phyloP scores from a whole-genome alignment of 2,329 filamentous ascomycete species.

The Pseudofabraea citricarpa region DNA sequence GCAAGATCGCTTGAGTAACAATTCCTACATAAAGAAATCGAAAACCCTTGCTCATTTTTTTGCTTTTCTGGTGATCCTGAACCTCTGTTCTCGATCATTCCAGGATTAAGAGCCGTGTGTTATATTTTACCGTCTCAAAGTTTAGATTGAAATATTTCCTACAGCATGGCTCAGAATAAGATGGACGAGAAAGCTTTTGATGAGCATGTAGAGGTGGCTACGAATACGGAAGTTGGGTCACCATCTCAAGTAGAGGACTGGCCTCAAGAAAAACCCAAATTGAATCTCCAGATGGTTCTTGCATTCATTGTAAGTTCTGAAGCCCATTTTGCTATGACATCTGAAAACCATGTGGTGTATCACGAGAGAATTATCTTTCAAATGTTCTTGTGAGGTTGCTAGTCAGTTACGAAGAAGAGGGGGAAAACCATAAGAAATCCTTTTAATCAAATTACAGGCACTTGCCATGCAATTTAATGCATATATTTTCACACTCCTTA shows the following conservation, averaged over 20 bases:
- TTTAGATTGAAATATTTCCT: too few relatives aligned
- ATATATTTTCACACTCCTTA: conserved; percentile 32
- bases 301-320: conserved; percentile 3
- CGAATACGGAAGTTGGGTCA: background rate
- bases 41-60: background rate
- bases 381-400: too few relatives aligned
- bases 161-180: background rate
- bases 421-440: too few relatives aligned
- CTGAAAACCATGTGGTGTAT: background rate
- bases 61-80: background rate
- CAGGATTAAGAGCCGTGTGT: background rate
- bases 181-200: background rate
- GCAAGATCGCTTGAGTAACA: background rate
- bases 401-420: too few relatives aligned
- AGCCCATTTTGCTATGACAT: background rate
- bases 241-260: background rate
- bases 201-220: background rate
- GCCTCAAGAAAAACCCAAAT: conserved; percentile 2
- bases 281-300: conserved; percentile 2
- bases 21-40: background rate
- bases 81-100: background rate
- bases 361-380: too few relatives aligned
- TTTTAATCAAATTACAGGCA: background rate
- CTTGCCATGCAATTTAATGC: conserved; percentile 20
- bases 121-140: too few relatives aligned